These are phyloP conservation scores for Nicotiana sylvestris DNA, from an alignment of 257 asterid species.

Conservation along the genomic window DNA sequence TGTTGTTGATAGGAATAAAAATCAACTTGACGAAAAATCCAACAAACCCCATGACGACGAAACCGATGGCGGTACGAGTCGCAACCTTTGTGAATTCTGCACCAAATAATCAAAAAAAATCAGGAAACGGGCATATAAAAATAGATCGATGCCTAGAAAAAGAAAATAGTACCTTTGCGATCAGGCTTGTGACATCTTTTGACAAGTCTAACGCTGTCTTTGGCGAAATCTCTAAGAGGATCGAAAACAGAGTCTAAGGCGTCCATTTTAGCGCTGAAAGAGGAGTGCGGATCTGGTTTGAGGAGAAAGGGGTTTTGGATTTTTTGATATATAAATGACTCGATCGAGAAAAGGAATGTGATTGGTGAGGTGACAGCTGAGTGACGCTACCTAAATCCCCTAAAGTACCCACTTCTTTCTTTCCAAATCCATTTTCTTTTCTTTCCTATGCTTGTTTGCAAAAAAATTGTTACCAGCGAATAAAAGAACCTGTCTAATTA, in stretches of 20 bases:
- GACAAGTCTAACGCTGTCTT: conserved; percentile 27
- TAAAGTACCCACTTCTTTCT: no score
- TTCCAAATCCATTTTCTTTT: no score
- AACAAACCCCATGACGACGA: conserved; percentile 33
- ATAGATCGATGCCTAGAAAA: background rate
- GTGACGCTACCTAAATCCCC: no score
- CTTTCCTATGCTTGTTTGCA: no score
- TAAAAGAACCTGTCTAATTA: no score
- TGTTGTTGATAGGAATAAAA: conserved; percentile 33
- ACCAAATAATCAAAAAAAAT: background rate
- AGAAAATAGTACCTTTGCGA: conserved; percentile 20
- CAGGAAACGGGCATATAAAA: background rate
- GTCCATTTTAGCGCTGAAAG: conserved; percentile 13
- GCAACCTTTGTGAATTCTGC: conserved; percentile 34
- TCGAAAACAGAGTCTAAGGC: conserved; percentile 26
- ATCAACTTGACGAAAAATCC: conserved; percentile 32
- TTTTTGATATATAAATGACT: no score
- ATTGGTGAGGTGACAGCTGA: no score
- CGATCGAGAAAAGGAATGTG: no score
- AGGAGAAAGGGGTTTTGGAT: no score
- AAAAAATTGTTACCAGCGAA: no score
- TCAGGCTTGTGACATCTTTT: conserved; percentile 32
- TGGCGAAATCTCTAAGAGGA: conserved; percentile 32
- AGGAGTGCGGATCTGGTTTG: no score
- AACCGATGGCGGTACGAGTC: conserved; percentile 28